Evolutionary conservation across 352 stramenopile species (phyloP).

Genomic region (Phytopythium boreale): DNA sequence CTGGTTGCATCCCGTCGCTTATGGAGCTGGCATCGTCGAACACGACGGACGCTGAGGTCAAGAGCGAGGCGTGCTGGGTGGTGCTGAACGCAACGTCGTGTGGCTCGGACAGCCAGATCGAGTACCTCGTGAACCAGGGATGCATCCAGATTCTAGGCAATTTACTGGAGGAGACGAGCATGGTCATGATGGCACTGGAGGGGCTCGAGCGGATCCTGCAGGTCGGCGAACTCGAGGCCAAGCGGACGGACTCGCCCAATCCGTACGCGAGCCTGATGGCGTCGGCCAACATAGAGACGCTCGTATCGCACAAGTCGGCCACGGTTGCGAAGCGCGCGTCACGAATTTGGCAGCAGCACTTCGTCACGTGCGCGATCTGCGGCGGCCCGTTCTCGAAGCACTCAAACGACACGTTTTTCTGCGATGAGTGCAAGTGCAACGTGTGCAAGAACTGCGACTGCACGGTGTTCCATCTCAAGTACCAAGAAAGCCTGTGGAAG

Average conservation of each 20-base stretch:
- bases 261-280: constrained; percentile 89
- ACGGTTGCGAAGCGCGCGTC: constrained; percentile 94
- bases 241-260: constrained; percentile 83
- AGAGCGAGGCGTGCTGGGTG: constrained; percentile 98
- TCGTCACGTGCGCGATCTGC: constrained; percentile 97
- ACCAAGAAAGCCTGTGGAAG: constrained; percentile 95
- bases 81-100: constrained; percentile 98
- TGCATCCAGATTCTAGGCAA: constrained; percentile 89
- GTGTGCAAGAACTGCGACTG: constrained; percentile 98
- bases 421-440: constrained; percentile 97
- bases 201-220: constrained; percentile 96
- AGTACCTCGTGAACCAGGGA: constrained; percentile 86
- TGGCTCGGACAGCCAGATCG: constrained; percentile 94
- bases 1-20: constrained; percentile 92
- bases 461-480: constrained; percentile 96
- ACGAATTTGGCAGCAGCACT: constrained; percentile 98
- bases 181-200: constrained; percentile 99
- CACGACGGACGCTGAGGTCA: constrained; percentile 94
- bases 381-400: constrained; percentile 94
- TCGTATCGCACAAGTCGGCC: constrained; percentile 93
- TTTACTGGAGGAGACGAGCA: constrained; percentile 94
- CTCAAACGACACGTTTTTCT: constrained; percentile 95
- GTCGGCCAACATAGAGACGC: constrained; percentile 90
- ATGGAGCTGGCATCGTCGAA: constrained; percentile 92
- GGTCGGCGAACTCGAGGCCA: constrained; percentile 89